Conservation (phyloP, 371 early-diverging fungal genomes). For the Capillidium heterosporum region DNA sequence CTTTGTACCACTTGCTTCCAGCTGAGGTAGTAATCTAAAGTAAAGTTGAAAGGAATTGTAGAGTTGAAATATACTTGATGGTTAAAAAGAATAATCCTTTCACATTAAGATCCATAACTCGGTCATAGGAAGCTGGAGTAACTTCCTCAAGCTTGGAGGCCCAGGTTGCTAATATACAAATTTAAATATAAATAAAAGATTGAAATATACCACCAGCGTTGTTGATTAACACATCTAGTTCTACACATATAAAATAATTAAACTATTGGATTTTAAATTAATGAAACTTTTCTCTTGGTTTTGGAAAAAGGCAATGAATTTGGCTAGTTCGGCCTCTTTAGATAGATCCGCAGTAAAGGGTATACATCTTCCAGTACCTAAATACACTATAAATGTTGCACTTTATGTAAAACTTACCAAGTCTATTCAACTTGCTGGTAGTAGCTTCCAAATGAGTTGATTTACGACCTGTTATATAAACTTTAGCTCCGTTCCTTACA, state of each 20-base stretch:
- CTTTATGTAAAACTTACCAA: slow-evolving; percentile 15
- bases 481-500: slow-evolving; percentile 53
- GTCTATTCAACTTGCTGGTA: slow-evolving; percentile 30
- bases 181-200: not conserved
- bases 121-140: not conserved
- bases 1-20: slow-evolving; percentile 39
- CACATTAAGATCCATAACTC: slow-evolving; percentile 70
- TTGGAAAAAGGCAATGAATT: slow-evolving; percentile 32
- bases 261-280: slow-evolving; percentile 5
- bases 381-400: not conserved
- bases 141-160: slow-evolving; percentile 26
- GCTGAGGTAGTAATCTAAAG: slow-evolving; percentile 40
- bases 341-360: slow-evolving; percentile 63
- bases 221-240: slow-evolving; percentile 69
- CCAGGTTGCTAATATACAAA: slow-evolving; percentile 18
- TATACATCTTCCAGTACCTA: slow-evolving; percentile 41
- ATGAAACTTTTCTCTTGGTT: slow-evolving; percentile 30
- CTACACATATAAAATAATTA: slow-evolving; percentile 11
- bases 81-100: slow-evolving; percentile 71
- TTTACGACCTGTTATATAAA: slow-evolving; percentile 58
- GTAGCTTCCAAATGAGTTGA: slow-evolving; percentile 36
- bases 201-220: slow-evolving; percentile 47
- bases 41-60: too few species aligned
- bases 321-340: slow-evolving; percentile 31
- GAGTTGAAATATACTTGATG: not conserved